Percentiles rank a stretch among this genome's conserved stretches.
Conservation (phyloP, 2,329 filamentous ascomycete species). For the Penicillium olsonii region DNA sequence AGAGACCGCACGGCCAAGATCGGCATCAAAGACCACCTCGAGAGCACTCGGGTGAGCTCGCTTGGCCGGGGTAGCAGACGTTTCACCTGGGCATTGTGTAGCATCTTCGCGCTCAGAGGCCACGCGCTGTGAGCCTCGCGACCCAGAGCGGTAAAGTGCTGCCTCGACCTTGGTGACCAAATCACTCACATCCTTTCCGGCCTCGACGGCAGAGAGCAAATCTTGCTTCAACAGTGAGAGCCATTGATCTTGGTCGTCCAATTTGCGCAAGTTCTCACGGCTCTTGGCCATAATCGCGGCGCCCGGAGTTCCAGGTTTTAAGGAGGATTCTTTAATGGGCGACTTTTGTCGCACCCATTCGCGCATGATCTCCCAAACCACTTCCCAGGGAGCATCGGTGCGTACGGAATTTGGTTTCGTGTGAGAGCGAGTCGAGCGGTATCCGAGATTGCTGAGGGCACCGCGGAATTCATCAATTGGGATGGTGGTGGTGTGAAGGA, state of each 20-base stretch:
- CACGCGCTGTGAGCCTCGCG: conserved; percentile 19
- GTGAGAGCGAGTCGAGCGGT: conserved; percentile 81
- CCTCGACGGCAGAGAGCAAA: conserved; percentile 35
- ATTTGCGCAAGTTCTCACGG: conserved; percentile 34
- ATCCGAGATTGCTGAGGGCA: conserved; percentile 78
- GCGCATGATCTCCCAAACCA: conserved; percentile 89
- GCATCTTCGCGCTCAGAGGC: background rate
- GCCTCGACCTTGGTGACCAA: conserved; percentile 47
- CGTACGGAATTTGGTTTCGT: conserved; percentile 88
- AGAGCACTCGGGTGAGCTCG: conserved; percentile 44
- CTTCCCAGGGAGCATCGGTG: conserved; percentile 86
- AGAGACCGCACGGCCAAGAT: conserved; percentile 66
- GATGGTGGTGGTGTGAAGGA: conserved; percentile 77
- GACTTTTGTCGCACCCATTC: conserved; percentile 84
- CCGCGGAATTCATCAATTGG: conserved; percentile 78
- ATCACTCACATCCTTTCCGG: conserved; percentile 38
- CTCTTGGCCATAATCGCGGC: conserved; percentile 64
- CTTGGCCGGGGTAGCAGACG: conserved; percentile 1
- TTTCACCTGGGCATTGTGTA: background rate
- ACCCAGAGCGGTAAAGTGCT: conserved; percentile 42
- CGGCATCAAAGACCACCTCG: conserved; percentile 76
- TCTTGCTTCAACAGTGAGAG: conserved; percentile 38
- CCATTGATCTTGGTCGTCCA: conserved; percentile 35
- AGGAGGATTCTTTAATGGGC: conserved; percentile 71
- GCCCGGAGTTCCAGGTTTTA: conserved; percentile 71